Evolutionary conservation across 2,329 filamentous ascomycete genomes (phyloP), one percentile per base, ranked within the genome.

Genomic region (Aureobasidium mangrovei): DNA sequence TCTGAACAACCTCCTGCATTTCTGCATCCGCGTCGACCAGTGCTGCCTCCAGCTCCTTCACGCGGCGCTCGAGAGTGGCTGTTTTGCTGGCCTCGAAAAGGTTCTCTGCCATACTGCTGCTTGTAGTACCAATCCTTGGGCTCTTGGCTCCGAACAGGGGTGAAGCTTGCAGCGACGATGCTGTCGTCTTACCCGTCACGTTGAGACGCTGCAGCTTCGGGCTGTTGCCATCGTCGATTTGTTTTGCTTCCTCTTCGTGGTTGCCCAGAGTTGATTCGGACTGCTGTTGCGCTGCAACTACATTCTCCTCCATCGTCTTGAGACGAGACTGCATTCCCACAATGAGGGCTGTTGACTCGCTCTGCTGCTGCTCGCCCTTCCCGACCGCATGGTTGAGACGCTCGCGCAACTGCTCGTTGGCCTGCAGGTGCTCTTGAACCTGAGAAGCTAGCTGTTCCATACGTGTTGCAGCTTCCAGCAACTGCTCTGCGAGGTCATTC

Each of bases 31-130:
- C 86, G 60, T 88, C 81, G 4, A 78, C 72, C 9, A 94, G 76
- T 12, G 91, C 85, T 63, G 82, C 84, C 74, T 98, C 93, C 2
- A 98, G 81, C 70, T 95, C 89, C 55, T 82, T 75, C 6, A 97
- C 88, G 57, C 86, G 83, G 57, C 82, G 80, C 67, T 90, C 86
- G 5, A 52, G 48, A 6, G 40, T 52, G 31, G 39, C 48, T 18
- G 48, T 52, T 36, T 52, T 52, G 36, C 38, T 36, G 26, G 24
- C 24, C 28, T 56, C 48, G 36, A 48, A 53, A 7, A 59, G 43
- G n/a, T 26, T 55, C 45, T 57, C 55, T 2, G 55, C 55, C 24
- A 76, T 72, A 27, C 86, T 84, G 49, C 77, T 84, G 54, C 77
- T 80, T 18, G 79, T 84, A 60, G 76, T 74, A 52, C 79, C 79